Evolutionary conservation across 352 stramenopile genomes (phyloP), one percentile per base, ranked within the genome.

Genomic region (Globisporangium barbulae): DNA sequence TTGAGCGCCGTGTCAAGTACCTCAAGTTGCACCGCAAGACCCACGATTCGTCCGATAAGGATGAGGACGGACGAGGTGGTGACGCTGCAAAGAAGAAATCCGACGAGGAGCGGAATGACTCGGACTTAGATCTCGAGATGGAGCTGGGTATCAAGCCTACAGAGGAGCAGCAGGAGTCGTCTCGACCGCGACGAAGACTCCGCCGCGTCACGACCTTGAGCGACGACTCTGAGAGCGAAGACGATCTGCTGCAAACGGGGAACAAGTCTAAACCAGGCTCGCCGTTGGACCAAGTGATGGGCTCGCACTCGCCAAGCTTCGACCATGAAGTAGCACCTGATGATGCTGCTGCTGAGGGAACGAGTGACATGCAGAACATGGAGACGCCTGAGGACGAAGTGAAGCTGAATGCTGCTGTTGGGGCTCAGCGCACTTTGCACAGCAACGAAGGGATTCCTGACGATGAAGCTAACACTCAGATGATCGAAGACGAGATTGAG

Each of bases 1-100:
- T 96, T 33, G 81, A 94, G 60, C 85, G 84, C 8, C 87, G 87
- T 53, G 83, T 93, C 8, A 93, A 93, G 55, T 87, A 83, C 62
- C 68, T 96, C 41, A 92, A 91, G 62, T 69, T 94, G 35, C 81
- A 93, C 48, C 74, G 77, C n/a, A 76, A 78, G 63, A 91, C 75
- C 0, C 72, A 91, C 56, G 85, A 93, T 55, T 89, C 75, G 21
- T 91, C 79, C 2, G 73, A 86, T 65, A 82, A 88, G 5, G 70
- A 74, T 19, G 72, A 69, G 28, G 67, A 71, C 15, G 59, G 64
- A 6, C 60, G 64, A 41, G 61, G 6, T 35, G 57, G 57, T 15
- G 59, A 60, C 15, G 37, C 53, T 19, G 39, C 13, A 12, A 48
- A 31, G 25, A 55, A 64, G 41, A 62, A 37, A 52, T 56, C n/a